Evolutionary conservation across 2,329 filamentous ascomycete genomes (phyloP).

Genomic region (Epichloe hybrida): DNA sequence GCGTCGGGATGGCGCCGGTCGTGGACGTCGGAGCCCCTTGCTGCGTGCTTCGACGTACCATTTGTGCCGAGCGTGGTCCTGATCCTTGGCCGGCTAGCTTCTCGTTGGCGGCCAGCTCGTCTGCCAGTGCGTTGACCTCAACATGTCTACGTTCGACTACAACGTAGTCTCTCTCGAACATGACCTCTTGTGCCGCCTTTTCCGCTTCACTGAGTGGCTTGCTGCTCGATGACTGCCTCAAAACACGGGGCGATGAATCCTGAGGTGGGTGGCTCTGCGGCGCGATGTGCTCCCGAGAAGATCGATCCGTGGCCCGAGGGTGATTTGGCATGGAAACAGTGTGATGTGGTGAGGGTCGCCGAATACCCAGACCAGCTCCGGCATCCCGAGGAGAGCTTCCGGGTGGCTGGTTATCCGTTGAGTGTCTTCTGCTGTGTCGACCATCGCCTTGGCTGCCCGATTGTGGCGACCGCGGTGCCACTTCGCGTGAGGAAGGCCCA

Average conservation of each 20-base stretch:
- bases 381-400: constrained; percentile 32
- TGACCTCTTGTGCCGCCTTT: constrained; percentile 70
- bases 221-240: constrained; percentile 12
- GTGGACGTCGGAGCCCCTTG: constrained; percentile 57
- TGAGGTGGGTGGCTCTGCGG: constrained; percentile 17
- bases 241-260: constrained; percentile 4
- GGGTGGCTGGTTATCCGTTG: constrained; percentile 17
- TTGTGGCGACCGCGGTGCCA: constrained; percentile 27
- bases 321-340: constrained; percentile 36
- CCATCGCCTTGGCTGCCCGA: constrained; percentile 28
- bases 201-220: constrained; percentile 44
- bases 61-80: constrained; percentile 44
- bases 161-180: constrained; percentile 88
- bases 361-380: constrained; percentile 38
- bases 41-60: constrained; percentile 65
- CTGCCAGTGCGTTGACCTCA: constrained; percentile 92
- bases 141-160: constrained; percentile 90
- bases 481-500: constrained; percentile 31
- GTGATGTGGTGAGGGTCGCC: constrained; percentile 31
- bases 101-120: constrained; percentile 80
- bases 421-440: constrained; percentile 18
- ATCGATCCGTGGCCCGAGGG: constrained; percentile 16
- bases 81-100: constrained; percentile 37
- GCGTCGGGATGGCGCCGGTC: constrained; percentile 54
- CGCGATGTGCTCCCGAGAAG: constrained; percentile 17